A percentile compares a stretch with the other conserved stretches of the same genome.
phyloP scores from a whole-genome alignment of 2,329 filamentous ascomycete species.

The Fusarium sacchari region DNA sequence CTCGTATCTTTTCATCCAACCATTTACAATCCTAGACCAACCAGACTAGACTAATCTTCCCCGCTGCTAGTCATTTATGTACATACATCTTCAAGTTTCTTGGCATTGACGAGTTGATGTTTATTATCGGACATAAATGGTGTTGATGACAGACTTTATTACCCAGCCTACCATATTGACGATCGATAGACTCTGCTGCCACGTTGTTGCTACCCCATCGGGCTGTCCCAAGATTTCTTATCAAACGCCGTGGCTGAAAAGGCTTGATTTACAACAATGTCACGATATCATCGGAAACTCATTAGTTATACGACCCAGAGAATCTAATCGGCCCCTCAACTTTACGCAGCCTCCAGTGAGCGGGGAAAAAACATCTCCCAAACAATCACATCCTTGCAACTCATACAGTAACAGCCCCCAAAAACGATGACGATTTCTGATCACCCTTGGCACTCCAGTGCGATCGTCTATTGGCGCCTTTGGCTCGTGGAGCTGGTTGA shows the following conservation, averaged over 20 bases:
- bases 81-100: conserved; percentile 4
- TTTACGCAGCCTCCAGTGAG: background rate
- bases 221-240: background rate
- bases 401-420: background rate
- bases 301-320: background rate
- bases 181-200: background rate
- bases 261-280: background rate
- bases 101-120: conserved; percentile 26
- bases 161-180: too few species aligned
- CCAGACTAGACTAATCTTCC: background rate
- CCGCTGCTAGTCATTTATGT: conserved; percentile 23
- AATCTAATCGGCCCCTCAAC: background rate
- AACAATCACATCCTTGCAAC: background rate
- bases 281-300: background rate
- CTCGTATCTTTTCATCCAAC: conserved; percentile 17
- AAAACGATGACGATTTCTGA: conserved; percentile 11
- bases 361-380: background rate
- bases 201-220: background rate
- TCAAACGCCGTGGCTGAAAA: conserved; percentile 1
- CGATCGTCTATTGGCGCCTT: background rate
- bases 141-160: background rate
- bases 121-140: background rate
- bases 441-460: background rate
- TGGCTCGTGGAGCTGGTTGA: background rate
- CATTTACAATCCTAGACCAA: conserved; percentile 1